Evolutionary conservation across 1,284 basidiomycete genomes (phyloP).

Genomic region (Ganoderma sinense): DNA sequence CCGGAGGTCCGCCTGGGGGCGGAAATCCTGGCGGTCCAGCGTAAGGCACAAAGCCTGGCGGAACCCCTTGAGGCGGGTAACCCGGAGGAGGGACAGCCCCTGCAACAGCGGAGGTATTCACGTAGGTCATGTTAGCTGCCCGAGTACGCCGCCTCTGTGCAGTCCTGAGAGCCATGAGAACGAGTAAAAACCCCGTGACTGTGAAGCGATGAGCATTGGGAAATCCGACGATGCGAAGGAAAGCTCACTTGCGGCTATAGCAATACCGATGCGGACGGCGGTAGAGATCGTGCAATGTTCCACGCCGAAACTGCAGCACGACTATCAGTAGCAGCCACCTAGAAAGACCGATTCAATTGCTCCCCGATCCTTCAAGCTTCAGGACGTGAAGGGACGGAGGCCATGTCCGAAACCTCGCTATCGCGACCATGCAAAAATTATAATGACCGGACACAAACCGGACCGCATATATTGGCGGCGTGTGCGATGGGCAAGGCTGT

Average conservation of each 20-base stretch:
- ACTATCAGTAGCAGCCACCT: neutral
- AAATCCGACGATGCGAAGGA: too few relatives aligned
- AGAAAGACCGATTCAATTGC: neutral
- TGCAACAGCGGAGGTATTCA: conserved; percentile 26
- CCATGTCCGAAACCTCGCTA: neutral
- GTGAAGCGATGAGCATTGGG: neutral
- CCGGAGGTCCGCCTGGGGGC: neutral
- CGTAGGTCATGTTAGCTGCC: conserved; percentile 33
- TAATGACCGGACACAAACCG: neutral
- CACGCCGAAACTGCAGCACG: conserved; percentile 26
- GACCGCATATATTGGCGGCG: neutral
- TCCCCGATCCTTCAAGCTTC: neutral
- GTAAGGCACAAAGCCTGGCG: neutral
- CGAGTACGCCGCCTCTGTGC: conserved; percentile 31
- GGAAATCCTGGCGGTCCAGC: neutral
- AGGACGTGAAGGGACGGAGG: neutral
- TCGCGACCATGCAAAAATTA: neutral
- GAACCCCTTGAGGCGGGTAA: neutral
- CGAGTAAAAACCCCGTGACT: conserved; percentile 25
- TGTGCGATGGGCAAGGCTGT: neutral
- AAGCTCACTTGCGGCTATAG: conserved; percentile 37
- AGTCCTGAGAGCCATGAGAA: conserved; percentile 23
- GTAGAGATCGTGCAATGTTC: conserved; percentile 36
- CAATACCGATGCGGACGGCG: conserved; percentile 39
- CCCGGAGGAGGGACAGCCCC: conserved; percentile 14